Conservation (phyloP, 345 rosid genomes). For the Noccaea caerulescens region DNA sequence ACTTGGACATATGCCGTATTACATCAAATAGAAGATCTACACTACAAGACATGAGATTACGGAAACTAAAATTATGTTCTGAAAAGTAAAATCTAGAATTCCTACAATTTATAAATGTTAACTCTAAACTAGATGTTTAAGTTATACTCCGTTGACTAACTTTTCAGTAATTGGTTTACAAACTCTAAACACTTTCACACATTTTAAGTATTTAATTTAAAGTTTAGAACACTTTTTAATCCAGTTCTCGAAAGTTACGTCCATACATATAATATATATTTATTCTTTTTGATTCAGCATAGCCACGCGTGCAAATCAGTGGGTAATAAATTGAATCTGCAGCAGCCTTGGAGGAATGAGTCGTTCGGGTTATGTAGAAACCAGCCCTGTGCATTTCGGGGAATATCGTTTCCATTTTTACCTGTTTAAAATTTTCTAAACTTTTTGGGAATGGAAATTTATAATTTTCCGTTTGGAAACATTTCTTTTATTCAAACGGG, state of each 20-base stretch:
- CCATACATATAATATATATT: no score
- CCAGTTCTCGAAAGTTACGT: no score
- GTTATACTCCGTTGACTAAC: neutral
- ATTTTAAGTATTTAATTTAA: no score
- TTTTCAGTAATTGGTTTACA: neutral
- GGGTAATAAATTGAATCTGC: neutral
- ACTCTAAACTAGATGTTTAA: constrained; percentile 1
- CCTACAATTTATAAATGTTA: neutral
- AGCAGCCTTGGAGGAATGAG: constrained; percentile 29
- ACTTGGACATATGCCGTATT: neutral
- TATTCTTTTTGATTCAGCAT: neutral
- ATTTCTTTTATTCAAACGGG: no score
- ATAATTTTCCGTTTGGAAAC: no score
- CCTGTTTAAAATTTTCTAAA: no score
- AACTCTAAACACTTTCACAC: neutral
- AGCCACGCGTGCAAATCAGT: constrained; percentile 18
- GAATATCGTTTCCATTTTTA: no score
- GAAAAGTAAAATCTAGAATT: neutral
- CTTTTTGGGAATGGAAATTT: no score
- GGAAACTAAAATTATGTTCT: neutral
- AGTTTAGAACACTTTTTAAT: no score
- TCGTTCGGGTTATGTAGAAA: constrained; percentile 3
- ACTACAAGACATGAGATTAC: neutral
- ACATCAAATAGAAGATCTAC: constrained; percentile 5
- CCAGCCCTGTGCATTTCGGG: no score